These are phyloP conservation scores for Daldinia caldariorum DNA, from an alignment of 495 filamentous ascomycete species.

Conservation along the genomic window DNA sequence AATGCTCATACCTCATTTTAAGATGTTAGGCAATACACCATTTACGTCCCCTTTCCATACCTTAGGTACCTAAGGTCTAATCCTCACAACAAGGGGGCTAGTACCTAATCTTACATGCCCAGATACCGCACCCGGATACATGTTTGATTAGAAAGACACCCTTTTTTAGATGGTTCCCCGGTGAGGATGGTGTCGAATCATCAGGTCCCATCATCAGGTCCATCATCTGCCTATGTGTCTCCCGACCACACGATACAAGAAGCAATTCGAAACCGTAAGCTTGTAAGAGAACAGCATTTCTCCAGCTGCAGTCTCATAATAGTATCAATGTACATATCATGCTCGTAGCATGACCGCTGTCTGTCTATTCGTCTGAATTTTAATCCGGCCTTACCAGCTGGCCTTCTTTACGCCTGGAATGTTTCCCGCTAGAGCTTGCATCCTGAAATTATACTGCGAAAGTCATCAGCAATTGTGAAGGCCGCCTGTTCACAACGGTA, in stretches of 20 bases:
- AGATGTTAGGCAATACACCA: neutral
- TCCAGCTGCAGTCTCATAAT: constrained; percentile 10
- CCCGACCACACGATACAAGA: neutral
- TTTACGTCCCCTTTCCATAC: neutral
- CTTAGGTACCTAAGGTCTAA: neutral
- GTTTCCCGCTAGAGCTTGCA: constrained; percentile 87
- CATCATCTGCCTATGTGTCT: neutral
- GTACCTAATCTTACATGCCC: too few relatives aligned
- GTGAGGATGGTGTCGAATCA: too few relatives aligned
- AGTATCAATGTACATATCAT: constrained; percentile 16
- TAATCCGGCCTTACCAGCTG: constrained; percentile 74
- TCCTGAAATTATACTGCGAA: constrained; percentile 85
- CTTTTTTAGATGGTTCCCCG: too few relatives aligned
- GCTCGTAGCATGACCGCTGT: constrained; percentile 3
- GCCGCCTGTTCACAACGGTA: too few relatives aligned
- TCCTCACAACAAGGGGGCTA: too few relatives aligned
- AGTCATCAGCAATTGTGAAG: constrained; percentile 50
- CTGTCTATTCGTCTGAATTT: neutral
- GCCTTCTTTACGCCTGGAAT: constrained; percentile 95
- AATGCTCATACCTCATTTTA: neutral
- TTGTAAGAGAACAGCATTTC: neutral
- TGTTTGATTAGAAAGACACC: too few relatives aligned
- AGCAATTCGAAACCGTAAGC: neutral
- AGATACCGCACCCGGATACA: too few relatives aligned
- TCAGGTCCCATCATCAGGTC: too few relatives aligned